These are phyloP conservation scores for Thalassiosira ordinaria DNA, from an alignment of 352 stramenopile genomes.

Conservation along the genomic window DNA sequence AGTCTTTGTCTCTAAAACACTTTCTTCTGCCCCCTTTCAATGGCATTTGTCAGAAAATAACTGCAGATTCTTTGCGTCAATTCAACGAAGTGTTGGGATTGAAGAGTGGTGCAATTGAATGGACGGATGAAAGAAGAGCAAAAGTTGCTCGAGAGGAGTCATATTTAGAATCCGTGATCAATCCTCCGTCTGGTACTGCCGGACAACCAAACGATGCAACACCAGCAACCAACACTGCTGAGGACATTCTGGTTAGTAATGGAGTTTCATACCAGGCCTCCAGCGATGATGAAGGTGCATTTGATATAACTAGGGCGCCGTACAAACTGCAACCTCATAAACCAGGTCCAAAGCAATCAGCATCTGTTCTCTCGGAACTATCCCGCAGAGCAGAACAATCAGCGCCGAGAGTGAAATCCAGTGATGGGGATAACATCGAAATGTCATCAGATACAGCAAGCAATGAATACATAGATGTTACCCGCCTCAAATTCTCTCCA, in stretches of 20 bases:
- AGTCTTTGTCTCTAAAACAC: too few relatives aligned
- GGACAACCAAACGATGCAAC: background rate
- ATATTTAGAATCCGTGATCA: constrained; percentile 66
- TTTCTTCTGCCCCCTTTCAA: background rate
- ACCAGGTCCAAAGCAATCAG: background rate
- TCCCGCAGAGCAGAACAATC: constrained; percentile 5
- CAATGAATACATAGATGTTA: constrained; percentile 28
- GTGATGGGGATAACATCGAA: background rate
- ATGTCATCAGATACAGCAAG: too few relatives aligned
- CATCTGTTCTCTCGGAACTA: constrained; percentile 23
- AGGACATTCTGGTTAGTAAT: too few relatives aligned
- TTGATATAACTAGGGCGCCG: constrained; percentile 30
- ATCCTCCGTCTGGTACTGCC: constrained; percentile 8
- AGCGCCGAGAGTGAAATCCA: background rate
- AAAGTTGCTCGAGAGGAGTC: constrained; percentile 47
- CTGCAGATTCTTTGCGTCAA: constrained; percentile 47
- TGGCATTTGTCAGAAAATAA: constrained; percentile 42
- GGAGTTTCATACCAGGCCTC: too few relatives aligned
- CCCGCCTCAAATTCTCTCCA: constrained; percentile 33
- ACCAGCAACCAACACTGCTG: background rate
- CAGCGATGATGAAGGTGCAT: constrained; percentile 11
- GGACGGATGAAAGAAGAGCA: constrained; percentile 14
- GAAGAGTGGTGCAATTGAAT: constrained; percentile 35
- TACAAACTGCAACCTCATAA: constrained; percentile 18
- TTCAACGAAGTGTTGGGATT: constrained; percentile 61